phyloP scores from a whole-genome alignment of 2,329 filamentous ascomycete genomes.

The Trichoderma atrobrunneum region DNA sequence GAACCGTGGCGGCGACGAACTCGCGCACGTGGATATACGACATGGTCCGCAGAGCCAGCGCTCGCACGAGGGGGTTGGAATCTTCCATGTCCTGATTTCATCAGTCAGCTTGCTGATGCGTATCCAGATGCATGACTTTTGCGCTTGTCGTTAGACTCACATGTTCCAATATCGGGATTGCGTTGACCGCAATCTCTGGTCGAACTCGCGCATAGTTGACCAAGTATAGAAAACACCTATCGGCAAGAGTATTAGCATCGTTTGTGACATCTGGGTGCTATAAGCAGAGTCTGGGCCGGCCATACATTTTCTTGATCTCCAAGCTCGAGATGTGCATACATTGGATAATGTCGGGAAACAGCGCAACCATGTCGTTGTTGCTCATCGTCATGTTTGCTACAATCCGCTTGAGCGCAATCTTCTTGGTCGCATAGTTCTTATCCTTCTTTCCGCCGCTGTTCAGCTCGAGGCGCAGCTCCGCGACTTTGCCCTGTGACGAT shows the following conservation, averaged over 20 bases:
- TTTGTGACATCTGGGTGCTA: not conserved
- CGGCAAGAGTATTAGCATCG: not conserved
- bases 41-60: constrained; percentile 88
- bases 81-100: constrained; percentile 82
- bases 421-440: constrained; percentile 92
- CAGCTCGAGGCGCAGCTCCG: constrained; percentile 91
- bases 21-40: constrained; percentile 97
- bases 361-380: constrained; percentile 98
- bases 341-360: constrained; percentile 91
- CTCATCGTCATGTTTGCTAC: constrained; percentile 99
- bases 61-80: constrained; percentile 84
- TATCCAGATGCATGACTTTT: constrained; percentile 4
- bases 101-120: constrained; percentile 14
- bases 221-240: constrained; percentile 93
- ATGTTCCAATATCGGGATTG: constrained; percentile 80
- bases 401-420: constrained; percentile 98
- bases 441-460: constrained; percentile 95
- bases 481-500: constrained; percentile 88
- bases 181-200: constrained; percentile 89
- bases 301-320: constrained; percentile 99
- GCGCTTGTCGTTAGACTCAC: constrained; percentile 43
- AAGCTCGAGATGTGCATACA: constrained; percentile 94
- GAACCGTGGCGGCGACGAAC: constrained; percentile 87
- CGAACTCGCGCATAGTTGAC: constrained; percentile 97
- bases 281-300: constrained; percentile 3